A percentile compares a stretch with the other conserved stretches of the same genome.
Conservation (phyloP, 176 grass and related monocot genomes). For the Zizania latifolia region DNA sequence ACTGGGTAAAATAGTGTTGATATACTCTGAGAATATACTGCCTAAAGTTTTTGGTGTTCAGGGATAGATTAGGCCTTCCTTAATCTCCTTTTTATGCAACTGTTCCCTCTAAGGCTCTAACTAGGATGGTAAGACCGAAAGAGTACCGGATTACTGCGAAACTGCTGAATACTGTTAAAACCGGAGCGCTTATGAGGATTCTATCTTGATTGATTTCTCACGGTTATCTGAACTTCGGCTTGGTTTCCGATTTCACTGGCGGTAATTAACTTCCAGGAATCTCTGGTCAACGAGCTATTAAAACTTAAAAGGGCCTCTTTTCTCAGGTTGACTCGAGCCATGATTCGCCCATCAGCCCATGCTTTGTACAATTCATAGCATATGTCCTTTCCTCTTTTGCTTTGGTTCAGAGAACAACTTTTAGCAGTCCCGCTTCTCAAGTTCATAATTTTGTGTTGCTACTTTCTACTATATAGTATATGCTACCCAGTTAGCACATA, state of each 20-base stretch:
- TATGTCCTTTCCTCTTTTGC: slow-evolving; percentile 22
- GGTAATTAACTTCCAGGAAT: not conserved
- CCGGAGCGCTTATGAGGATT: not conserved
- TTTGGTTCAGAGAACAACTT: not conserved
- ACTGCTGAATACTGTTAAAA: not conserved
- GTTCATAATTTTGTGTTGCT: not conserved
- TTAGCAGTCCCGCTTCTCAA: not conserved
- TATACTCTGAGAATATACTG: not conserved
- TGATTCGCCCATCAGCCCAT: slow-evolving; percentile 28
- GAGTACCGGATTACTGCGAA: not conserved
- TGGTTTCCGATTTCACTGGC: slow-evolving; percentile 5
- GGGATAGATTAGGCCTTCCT: not conserved
- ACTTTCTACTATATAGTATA: not conserved
- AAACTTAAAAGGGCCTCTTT: not conserved
- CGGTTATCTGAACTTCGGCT: not conserved
- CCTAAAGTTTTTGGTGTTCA: not conserved
- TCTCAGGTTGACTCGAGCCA: slow-evolving; percentile 20
- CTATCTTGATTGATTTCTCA: not conserved
- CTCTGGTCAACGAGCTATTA: slow-evolving; percentile 15
- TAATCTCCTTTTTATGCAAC: not conserved
- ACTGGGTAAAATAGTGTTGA: not conserved
- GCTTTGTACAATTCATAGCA: slow-evolving; percentile 21
- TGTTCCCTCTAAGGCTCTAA: not conserved
- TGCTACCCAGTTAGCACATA: not conserved
- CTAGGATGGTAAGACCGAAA: not conserved